These are phyloP conservation scores for Quercus dentata DNA, from an alignment of 306 rosid genomes.

Conservation along the genomic window DNA sequence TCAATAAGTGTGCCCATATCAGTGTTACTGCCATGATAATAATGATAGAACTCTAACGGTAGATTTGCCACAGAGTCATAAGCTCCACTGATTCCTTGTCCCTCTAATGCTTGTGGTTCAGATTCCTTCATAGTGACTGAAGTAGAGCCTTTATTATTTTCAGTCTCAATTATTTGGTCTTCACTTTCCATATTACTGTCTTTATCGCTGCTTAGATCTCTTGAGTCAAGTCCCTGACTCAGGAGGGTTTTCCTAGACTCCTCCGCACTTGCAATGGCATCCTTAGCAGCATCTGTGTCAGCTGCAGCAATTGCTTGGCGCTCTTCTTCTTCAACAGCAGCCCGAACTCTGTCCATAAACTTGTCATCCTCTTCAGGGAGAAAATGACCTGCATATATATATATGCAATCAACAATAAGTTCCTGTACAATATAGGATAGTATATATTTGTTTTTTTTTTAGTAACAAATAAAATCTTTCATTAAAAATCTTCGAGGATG, in stretches of 20 bases:
- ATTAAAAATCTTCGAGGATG: no score
- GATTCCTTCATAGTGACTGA: constrained; percentile 39
- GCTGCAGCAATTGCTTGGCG: constrained; percentile 85
- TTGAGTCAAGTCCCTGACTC: constrained; percentile 34
- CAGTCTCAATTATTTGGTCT: constrained; percentile 28
- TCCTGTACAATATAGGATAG: background rate
- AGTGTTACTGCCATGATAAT: constrained; percentile 82
- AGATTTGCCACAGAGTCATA: constrained; percentile 66
- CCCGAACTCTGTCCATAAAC: constrained; percentile 77
- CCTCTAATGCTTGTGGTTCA: constrained; percentile 35
- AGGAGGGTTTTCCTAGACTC: constrained; percentile 61
- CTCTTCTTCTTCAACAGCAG: constrained; percentile 93
- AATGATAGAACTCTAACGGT: constrained; percentile 92
- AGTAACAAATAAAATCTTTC: no score
- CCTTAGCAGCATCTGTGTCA: constrained; percentile 77
- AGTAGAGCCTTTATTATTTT: constrained; percentile 24
- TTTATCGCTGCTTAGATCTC: constrained; percentile 28
- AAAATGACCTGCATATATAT: constrained; percentile 71
- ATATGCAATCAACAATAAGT: constrained; percentile 8
- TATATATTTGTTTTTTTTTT: background rate
- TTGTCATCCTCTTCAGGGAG: constrained; percentile 89
- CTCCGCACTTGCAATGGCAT: constrained; percentile 80
- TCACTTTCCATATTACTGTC: constrained; percentile 24
- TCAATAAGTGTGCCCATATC: constrained; percentile 93
- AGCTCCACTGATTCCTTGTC: constrained; percentile 42